Percentiles rank a stretch among this genome's conserved stretches.
These are phyloP conservation scores for Aspergillus amoenus DNA, from an alignment of 2,329 filamentous ascomycete genomes.

Conservation along the genomic window DNA sequence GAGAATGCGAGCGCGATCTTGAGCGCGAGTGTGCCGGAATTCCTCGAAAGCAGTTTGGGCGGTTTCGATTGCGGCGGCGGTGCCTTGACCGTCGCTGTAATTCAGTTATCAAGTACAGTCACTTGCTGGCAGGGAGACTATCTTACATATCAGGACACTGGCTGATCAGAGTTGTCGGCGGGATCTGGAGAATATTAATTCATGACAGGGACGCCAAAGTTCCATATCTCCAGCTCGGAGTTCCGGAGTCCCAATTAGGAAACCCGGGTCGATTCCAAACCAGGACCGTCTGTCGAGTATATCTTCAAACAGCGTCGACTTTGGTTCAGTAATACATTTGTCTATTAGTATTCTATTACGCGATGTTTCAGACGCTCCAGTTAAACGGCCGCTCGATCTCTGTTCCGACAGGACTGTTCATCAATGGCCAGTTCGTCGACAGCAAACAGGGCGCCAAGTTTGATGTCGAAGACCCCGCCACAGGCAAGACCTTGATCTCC, in stretches of 20 bases:
- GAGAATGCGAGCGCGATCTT: too few species aligned
- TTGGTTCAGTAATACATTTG: too few species aligned
- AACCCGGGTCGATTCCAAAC: not conserved
- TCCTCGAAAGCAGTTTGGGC: too few species aligned
- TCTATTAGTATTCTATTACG: not conserved
- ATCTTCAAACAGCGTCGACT: not conserved
- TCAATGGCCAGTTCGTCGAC: not conserved
- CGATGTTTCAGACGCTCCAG: not conserved
- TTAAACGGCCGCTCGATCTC: not conserved
- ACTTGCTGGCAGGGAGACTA: too few species aligned
- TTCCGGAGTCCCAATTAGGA: not conserved
- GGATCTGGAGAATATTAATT: too few species aligned
- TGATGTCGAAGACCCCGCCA: not conserved
- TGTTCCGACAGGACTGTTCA: not conserved
- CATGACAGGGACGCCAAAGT: too few species aligned
- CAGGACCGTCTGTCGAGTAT: not conserved
- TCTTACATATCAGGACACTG: too few species aligned
- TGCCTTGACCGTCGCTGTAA: too few species aligned
- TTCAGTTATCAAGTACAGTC: too few species aligned
- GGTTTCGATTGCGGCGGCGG: too few species aligned
- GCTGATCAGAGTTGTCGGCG: too few species aligned
- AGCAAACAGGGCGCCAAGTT: not conserved
- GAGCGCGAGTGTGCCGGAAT: too few species aligned
- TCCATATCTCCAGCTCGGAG: not conserved
- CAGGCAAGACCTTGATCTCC: constrained; percentile 20